phyloP scores from a whole-genome alignment of 2,329 filamentous ascomycete genomes.

The Spiromastix sp. region DNA sequence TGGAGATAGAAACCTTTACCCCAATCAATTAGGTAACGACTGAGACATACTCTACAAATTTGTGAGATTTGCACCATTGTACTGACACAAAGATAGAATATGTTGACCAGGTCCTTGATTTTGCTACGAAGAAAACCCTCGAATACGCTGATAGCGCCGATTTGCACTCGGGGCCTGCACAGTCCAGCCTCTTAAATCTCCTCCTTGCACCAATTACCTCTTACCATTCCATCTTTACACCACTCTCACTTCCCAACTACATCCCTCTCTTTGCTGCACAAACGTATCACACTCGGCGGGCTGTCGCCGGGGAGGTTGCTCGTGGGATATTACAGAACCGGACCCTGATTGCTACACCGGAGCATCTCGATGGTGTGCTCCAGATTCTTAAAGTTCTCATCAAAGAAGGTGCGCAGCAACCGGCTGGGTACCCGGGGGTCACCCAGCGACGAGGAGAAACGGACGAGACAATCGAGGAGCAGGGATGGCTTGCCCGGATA shows the following conservation, averaged over 20 bases:
- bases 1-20: constrained; percentile 67
- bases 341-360: constrained; percentile 64
- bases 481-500: constrained; percentile 90
- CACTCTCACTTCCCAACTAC: constrained; percentile 82
- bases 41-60: not conserved
- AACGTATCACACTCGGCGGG: constrained; percentile 81
- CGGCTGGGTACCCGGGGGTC: constrained; percentile 73
- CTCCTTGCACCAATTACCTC: constrained; percentile 83
- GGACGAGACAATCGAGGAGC: constrained; percentile 95
- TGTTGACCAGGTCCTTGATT: constrained; percentile 85
- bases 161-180: constrained; percentile 74
- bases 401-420: constrained; percentile 77
- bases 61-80: not conserved
- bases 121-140: constrained; percentile 73
- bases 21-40: constrained; percentile 60
- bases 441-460: constrained; percentile 71
- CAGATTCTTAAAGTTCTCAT: constrained; percentile 85
- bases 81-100: constrained; percentile 51
- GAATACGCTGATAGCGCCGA: constrained; percentile 94
- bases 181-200: constrained; percentile 79
- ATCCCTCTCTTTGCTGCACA: constrained; percentile 83
- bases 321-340: constrained; percentile 72
- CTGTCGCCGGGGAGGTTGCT: constrained; percentile 81
- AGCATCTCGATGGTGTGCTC: constrained; percentile 78
- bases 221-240: constrained; percentile 93